Conservation (phyloP, 495 filamentous ascomycete genomes). For the Talaromyces proteolyticus region DNA sequence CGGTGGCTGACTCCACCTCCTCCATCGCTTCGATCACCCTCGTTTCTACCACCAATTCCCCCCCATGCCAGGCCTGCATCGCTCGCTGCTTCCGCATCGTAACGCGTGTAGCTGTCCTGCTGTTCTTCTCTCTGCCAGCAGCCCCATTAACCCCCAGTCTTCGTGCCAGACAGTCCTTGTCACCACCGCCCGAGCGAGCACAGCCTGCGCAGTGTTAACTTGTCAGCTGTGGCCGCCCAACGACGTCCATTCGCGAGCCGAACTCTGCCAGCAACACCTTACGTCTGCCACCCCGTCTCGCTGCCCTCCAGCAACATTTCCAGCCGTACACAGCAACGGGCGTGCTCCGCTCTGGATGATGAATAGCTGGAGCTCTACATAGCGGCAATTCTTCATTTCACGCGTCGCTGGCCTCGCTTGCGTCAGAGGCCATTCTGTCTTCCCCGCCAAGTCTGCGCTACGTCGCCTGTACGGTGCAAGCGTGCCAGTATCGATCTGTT, state of each 20-base stretch:
- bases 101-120: not conserved
- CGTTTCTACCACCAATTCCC: not conserved
- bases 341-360: constrained; percentile 3
- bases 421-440: constrained; percentile 1
- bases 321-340: not conserved
- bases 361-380: constrained; percentile 4
- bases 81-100: not conserved
- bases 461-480: constrained; percentile 6
- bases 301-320: not conserved
- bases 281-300: not conserved
- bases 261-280: too few relatives aligned
- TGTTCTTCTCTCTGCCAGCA: not conserved
- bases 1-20: not conserved
- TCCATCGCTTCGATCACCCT: not conserved
- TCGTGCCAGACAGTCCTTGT: too few relatives aligned
- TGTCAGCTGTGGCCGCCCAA: not conserved
- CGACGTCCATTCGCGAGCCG: too few relatives aligned
- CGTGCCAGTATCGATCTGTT: not conserved
- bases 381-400: constrained; percentile 4
- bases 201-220: too few relatives aligned
- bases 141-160: not conserved
- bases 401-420: constrained; percentile 7
- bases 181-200: too few relatives aligned
- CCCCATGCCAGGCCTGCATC: not conserved
- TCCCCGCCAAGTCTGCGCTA: constrained; percentile 2